Evolutionary conservation across 192 early-diverging fungal genomes (phyloP).

Genomic region (Coemansia interrupta): DNA sequence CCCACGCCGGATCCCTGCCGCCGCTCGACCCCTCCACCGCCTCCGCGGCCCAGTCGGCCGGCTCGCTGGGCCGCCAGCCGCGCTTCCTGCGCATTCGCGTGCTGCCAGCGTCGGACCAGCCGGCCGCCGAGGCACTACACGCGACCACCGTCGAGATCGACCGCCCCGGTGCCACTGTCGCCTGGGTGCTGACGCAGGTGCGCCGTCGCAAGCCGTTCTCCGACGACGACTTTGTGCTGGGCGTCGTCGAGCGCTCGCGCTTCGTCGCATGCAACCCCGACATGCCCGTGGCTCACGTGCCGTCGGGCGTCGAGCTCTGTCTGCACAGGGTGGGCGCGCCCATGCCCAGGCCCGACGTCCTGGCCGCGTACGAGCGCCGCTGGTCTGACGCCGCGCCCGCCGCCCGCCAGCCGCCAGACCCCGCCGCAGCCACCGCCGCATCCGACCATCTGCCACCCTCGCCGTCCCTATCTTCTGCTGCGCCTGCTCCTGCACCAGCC

Average conservation of each 20-base stretch:
- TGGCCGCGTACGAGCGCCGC: constrained; percentile 2
- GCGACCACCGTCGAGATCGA: constrained; percentile 84
- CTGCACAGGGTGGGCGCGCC: constrained; percentile 36
- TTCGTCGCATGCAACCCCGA: constrained; percentile 72
- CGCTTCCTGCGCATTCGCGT: constrained; percentile 34
- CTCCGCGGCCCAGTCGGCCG: background rate
- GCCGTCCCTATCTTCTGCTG: background rate
- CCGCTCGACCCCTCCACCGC: background rate
- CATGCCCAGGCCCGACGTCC: constrained; percentile 8
- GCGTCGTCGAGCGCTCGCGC: constrained; percentile 70
- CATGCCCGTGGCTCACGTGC: constrained; percentile 65
- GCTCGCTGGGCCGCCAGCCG: constrained; percentile 9
- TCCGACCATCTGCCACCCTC: constrained; percentile 6
- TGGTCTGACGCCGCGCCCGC: background rate
- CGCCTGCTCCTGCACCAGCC: background rate
- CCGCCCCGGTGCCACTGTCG: constrained; percentile 63
- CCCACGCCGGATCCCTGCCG: constrained; percentile 5
- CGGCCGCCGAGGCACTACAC: constrained; percentile 67
- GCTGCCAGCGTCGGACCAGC: constrained; percentile 10
- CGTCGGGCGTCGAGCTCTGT: constrained; percentile 34
- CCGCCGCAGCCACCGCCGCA: no score
- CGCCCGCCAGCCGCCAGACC: background rate
- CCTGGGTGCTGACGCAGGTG: constrained; percentile 77
- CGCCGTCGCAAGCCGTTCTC: constrained; percentile 87
- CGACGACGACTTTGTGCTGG: constrained; percentile 77